A percentile compares a stretch with the other conserved stretches of the same genome.
Conservation (phyloP, 208 protist genomes). For the Trypanosoma brucei region DNA sequence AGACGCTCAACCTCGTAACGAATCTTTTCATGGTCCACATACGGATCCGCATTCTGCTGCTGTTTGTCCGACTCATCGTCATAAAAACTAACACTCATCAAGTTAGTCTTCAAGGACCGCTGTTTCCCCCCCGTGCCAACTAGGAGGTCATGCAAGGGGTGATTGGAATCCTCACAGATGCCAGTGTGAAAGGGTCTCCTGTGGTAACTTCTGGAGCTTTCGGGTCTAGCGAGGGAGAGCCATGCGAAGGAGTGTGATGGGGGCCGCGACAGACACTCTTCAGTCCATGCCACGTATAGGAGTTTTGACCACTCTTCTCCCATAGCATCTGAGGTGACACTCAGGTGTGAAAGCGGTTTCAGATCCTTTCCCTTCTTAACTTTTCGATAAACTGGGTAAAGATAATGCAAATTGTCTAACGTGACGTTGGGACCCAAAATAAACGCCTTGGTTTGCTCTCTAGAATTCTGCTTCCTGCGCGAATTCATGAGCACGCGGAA, state of each 20-base stretch:
- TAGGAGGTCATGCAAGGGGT: neutral
- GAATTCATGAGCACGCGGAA: neutral
- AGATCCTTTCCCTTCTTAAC: neutral
- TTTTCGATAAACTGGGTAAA: conserved; percentile 2
- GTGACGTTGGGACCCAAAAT: neutral
- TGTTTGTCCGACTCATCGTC: neutral
- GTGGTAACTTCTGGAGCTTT: neutral
- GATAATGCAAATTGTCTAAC: conserved; percentile 6
- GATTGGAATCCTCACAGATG: neutral
- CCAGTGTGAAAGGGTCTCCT: neutral
- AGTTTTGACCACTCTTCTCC: neutral
- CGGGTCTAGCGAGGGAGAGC: neutral
- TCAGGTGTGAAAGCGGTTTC: neutral
- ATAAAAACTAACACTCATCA: neutral
- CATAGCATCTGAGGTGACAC: neutral
- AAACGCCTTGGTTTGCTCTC: neutral
- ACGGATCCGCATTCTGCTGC: neutral
- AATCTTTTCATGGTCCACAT: conserved; percentile 8
- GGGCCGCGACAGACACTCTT: neutral
- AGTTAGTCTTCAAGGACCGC: neutral
- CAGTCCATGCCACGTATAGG: neutral
- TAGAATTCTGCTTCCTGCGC: neutral
- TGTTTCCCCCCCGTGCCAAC: neutral
- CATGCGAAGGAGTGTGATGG: neutral
- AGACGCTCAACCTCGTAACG: conserved; percentile 49